Evolutionary conservation across 768 basidiomycete genomes (phyloP), one percentile per base, ranked within the genome.

Genomic region (Tephrocybe sp.): DNA sequence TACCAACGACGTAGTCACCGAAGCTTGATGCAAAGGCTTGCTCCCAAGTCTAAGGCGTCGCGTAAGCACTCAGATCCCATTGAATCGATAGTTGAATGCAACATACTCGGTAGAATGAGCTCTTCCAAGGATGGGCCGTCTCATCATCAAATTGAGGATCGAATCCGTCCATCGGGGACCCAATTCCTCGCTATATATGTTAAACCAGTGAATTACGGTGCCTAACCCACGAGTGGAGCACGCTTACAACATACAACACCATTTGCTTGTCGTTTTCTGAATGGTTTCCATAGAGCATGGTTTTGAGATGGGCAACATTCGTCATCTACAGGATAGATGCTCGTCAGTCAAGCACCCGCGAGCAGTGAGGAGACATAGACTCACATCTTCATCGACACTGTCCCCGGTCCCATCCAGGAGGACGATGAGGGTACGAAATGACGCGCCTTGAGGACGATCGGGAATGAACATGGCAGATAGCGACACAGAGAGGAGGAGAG

Each of bases 391-490:
- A 19, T 45, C 44, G 18, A 45, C 31, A 11, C 44, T 45, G 30
- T 45, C 44, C 25, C 44, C 44, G 3, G 44, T 45, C 35, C 44
- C 44, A 21, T 45, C 44, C 31, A 45, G 31, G 30, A 45, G 44
- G 44, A 45, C 44, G 30, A 45, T 32, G 16, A 45, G 44, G 24
- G 44, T 45, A 32, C 44, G 44, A 31, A 35, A 45, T 25, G 31
- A 5, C 35, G 44, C 13, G 24, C 25, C 31, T 4, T 34, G 19
- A 35, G 44, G 44, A 16, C 44, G 44, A 31, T 45, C 44, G 19
- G 44, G 44, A 21, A 44, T 44, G 44, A 35, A 45, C 31, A 30
- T 45, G 15, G 26, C 6, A 34, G 13, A 34, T 43, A 43, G 4
- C 24, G 39, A 25, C 15, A 25, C 22, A 41, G 21, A 41, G 11